A percentile compares a stretch with the other conserved stretches of the same genome.
Evolutionary conservation across 345 rosid genomes (phyloP).

Genomic region (Heritiera littoralis): DNA sequence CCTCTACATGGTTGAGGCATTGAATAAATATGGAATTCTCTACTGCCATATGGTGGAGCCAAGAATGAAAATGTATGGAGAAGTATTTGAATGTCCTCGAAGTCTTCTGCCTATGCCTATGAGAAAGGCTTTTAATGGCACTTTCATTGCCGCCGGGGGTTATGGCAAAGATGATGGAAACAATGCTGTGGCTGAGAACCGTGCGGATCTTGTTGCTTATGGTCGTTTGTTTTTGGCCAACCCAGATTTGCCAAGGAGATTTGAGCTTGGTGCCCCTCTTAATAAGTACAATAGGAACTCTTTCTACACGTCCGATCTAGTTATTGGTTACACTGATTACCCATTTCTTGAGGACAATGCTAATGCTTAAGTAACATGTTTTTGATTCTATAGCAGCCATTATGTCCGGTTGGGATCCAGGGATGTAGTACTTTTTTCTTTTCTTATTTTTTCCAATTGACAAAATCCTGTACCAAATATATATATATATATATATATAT

Average conservation of each 20-base stretch:
- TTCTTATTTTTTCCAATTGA: too few species aligned
- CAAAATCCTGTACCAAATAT: too few species aligned
- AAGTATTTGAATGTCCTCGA: slow-evolving; percentile 32
- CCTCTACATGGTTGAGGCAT: slow-evolving; percentile 56
- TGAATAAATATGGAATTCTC: slow-evolving; percentile 54
- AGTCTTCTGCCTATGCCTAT: slow-evolving; percentile 53
- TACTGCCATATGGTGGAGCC: slow-evolving; percentile 78
- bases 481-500: too few species aligned
- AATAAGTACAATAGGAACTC: too few species aligned
- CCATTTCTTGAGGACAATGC: slow-evolving; percentile 38
- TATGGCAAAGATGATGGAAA: background rate
- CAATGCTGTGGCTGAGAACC: too few species aligned
- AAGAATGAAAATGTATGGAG: slow-evolving; percentile 42
- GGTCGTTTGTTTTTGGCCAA: too few species aligned
- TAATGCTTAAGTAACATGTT: background rate
- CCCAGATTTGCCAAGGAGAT: too few species aligned
- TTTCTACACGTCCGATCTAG: too few species aligned
- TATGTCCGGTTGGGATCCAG: background rate
- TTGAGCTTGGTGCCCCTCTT: too few species aligned
- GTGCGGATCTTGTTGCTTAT: too few species aligned
- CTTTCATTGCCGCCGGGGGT: slow-evolving; percentile 55
- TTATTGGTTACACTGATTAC: background rate
- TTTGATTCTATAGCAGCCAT: too few species aligned
- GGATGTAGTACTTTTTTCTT: background rate
- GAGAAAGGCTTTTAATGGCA: slow-evolving; percentile 69